These are phyloP conservation scores for Rhodotorula sp. DNA, from an alignment of 1,284 basidiomycete species.

Conservation along the genomic window DNA sequence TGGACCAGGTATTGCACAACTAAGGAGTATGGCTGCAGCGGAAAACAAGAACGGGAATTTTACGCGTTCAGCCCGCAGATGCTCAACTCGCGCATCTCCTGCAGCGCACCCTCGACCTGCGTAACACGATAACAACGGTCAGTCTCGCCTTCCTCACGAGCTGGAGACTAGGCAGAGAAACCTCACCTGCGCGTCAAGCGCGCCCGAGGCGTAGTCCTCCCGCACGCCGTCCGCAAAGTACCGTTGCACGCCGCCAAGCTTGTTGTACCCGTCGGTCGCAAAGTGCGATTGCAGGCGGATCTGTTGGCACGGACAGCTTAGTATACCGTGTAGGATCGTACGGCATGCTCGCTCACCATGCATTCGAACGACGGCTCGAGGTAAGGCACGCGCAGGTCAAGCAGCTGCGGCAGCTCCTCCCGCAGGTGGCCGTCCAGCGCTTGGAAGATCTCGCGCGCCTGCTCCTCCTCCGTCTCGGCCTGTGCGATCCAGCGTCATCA, in stretches of 20 bases:
- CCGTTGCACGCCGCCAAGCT: constrained; percentile 92
- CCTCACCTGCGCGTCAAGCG: constrained; percentile 68
- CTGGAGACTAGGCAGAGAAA: not conserved
- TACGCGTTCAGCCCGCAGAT: constrained; percentile 59
- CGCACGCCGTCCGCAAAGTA: constrained; percentile 88
- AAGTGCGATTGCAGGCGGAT: constrained; percentile 78
- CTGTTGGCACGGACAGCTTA: not conserved
- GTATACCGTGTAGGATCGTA: not conserved
- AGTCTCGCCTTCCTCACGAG: too few species aligned
- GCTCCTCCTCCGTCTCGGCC: constrained; percentile 94
- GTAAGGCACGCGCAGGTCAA: constrained; percentile 94
- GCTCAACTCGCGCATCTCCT: constrained; percentile 93
- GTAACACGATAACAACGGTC: too few species aligned
- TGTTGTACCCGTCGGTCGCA: constrained; percentile 75
- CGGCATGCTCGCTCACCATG: constrained; percentile 60
- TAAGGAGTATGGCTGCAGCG: not conserved
- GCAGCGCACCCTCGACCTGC: constrained; percentile 89
- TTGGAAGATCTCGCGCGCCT: constrained; percentile 89
- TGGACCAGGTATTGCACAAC: not conserved
- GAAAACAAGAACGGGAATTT: not conserved
- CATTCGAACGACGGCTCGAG: constrained; percentile 98
- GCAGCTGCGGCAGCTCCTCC: constrained; percentile 83
- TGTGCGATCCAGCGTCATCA: constrained; percentile 47
- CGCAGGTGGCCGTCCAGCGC: constrained; percentile 90
- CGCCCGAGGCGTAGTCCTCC: constrained; percentile 95